Evolutionary conservation across 140 eudicot species (phyloP), one percentile per base, ranked within the genome.

Genomic region (Cichorium intybus): DNA sequence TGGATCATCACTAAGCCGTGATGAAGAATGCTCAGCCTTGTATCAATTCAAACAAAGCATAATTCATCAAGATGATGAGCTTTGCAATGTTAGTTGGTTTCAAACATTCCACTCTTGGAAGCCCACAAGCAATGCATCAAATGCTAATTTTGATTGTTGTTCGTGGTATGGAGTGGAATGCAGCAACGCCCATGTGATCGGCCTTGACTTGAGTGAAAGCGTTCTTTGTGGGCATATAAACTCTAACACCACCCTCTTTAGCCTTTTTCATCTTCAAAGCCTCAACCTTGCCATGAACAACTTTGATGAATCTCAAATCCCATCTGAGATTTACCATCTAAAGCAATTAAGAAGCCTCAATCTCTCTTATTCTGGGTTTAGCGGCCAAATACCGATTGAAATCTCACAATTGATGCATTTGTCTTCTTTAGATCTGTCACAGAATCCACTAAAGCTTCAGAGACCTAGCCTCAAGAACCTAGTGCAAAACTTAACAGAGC

Each of bases 151-250:
- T 48, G 75, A 70, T 80, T 80, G 85, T 57, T 79, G 84, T 45
- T 41, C 28, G 9, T 78, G 72, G 76, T 72, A 78, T 22, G 83
- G 79, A 18, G 77, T 79, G 10, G 20, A 18, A 41, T 79, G 84
- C 47, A 68, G 51, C 37, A 37, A 37, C 0, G 68, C 64, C 20
- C 50, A 77, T 58, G 74, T 77, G 34, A 26, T 50, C 11, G 64
- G 64, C 45, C 81, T 76, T 46, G 81, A 76, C 31, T 64, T 75
- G 21, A 51, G 50, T 14, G 26, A 43, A 29, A 69, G 75, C 15
- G 43, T 21, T 24, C 46, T n/a, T n/a, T n/a, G n/a, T 29, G 84
- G 75, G 20, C 14, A 28, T 41, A 56, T 79, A 22, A 39, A 43
- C 47, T 64, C 77, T 0, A 72, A n/a, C n/a, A n/a, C n/a, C n/a